A percentile compares a stretch with the other conserved stretches of the same genome.
Evolutionary conservation across 164 flowering plant genomes (phyloP).

Genomic region (Berberis thunbergii): DNA sequence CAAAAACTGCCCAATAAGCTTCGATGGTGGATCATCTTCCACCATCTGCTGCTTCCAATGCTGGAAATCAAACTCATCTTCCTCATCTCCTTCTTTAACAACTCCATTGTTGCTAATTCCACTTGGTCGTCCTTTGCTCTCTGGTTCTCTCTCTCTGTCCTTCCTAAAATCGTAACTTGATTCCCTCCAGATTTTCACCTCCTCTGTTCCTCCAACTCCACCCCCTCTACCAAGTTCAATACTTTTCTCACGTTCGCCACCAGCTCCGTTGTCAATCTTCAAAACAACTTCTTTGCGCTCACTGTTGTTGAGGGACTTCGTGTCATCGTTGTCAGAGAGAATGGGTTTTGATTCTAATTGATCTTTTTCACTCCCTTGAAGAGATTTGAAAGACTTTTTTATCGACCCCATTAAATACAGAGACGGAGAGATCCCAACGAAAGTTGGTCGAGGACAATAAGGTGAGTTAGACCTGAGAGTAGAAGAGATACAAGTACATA

Average conservation of each 20-base stretch:
- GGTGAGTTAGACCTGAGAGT: no score
- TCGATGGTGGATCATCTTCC: constrained; percentile 17
- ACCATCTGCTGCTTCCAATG: background rate
- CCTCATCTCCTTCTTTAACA: background rate
- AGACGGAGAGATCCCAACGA: background rate
- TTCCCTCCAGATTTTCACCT: background rate
- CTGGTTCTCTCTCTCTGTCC: background rate
- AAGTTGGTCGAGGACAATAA: no score
- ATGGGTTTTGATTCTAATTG: constrained; percentile 1
- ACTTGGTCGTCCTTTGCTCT: background rate
- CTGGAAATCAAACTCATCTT: constrained; percentile 17
- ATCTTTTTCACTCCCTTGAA: background rate
- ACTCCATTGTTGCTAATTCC: background rate
- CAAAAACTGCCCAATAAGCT: constrained; percentile 21
- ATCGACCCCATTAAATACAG: background rate
- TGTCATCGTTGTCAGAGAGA: background rate
- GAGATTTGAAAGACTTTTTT: background rate
- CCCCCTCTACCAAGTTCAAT: background rate
- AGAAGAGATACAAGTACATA: no score
- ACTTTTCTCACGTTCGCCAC: background rate
- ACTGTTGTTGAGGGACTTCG: background rate
- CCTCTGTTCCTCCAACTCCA: background rate
- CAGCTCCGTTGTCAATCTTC: background rate
- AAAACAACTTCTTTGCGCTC: background rate
- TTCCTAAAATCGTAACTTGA: constrained; percentile 1